Percentiles rank a stretch among this genome's conserved stretches.
Conservation (phyloP, 78 protist species). For the Speleostelium caveatum region DNA sequence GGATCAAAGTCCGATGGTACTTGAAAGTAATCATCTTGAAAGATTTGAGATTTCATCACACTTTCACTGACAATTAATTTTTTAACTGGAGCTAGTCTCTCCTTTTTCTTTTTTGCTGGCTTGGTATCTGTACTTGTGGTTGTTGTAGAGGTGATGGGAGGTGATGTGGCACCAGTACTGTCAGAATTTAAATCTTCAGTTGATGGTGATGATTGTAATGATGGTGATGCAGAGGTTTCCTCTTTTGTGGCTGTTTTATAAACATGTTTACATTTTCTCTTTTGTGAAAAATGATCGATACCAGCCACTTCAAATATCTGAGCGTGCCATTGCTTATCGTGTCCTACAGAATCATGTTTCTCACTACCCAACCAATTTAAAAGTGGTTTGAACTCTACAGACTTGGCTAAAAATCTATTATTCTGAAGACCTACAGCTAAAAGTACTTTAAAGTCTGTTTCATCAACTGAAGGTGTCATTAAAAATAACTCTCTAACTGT, state of each 20-base stretch:
- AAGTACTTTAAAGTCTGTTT: conserved; percentile 28
- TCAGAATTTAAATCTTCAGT: neutral
- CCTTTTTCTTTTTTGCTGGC: neutral
- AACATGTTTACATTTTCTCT: conserved; percentile 47
- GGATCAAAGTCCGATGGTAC: conserved; percentile 37
- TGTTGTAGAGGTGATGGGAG: neutral
- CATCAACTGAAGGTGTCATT: conserved; percentile 40
- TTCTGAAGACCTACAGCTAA: conserved; percentile 16
- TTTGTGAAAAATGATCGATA: conserved; percentile 22
- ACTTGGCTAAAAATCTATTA: conserved; percentile 15
- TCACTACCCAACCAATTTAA: conserved; percentile 71
- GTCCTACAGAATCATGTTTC: conserved; percentile 49
- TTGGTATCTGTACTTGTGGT: neutral
- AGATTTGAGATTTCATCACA: neutral
- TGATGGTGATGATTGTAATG: no score
- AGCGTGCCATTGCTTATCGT: conserved; percentile 28
- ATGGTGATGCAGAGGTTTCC: no score
- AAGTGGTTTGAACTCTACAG: conserved; percentile 20
- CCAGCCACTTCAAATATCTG: conserved; percentile 26
- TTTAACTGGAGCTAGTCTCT: neutral
- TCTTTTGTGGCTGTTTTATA: no score
- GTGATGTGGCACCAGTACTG: neutral
- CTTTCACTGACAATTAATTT: conserved; percentile 37
- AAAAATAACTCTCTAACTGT: neutral
- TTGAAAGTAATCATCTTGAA: conserved; percentile 25